Evolutionary conservation across 1,284 basidiomycete species (phyloP).

Genomic region (Mycosarcoma maydis): DNA sequence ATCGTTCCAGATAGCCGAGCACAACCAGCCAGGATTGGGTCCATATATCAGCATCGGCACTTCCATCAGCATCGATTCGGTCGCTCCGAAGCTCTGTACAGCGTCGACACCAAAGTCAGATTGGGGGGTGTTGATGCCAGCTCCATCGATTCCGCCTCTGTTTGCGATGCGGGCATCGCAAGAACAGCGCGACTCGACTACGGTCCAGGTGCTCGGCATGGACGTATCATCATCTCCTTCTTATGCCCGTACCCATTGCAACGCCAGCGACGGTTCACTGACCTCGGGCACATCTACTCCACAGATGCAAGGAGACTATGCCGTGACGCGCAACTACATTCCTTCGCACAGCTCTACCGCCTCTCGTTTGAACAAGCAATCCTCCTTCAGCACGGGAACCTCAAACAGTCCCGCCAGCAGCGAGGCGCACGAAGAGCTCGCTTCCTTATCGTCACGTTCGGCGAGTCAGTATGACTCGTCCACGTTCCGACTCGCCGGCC

Average conservation of each 20-base stretch:
- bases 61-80: not conserved
- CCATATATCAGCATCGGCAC: not conserved
- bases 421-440: conserved; percentile 37
- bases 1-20: not conserved
- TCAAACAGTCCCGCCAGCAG: conserved; percentile 31
- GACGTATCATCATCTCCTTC: conserved; percentile 22
- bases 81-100: too few species aligned
- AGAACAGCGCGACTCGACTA: conserved; percentile 13
- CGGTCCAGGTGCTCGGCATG: conserved; percentile 41
- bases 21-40: not conserved
- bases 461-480: conserved; percentile 13
- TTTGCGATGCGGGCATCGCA: conserved; percentile 11
- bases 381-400: conserved; percentile 34
- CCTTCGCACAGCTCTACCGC: conserved; percentile 21
- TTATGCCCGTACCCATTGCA: conserved; percentile 26
- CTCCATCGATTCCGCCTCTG: conserved; percentile 15
- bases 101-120: too few species aligned
- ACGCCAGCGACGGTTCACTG: conserved; percentile 14
- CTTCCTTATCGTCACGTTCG: conserved; percentile 13
- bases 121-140: not conserved
- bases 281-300: conserved; percentile 30
- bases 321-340: conserved; percentile 24
- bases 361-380: conserved; percentile 27
- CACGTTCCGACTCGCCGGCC: conserved; percentile 6
- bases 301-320: conserved; percentile 28